A percentile compares a stretch with the other conserved stretches of the same genome.
Conservation (phyloP, 371 early-diverging fungal species). For the Lichtheimia corymbifera region DNA sequence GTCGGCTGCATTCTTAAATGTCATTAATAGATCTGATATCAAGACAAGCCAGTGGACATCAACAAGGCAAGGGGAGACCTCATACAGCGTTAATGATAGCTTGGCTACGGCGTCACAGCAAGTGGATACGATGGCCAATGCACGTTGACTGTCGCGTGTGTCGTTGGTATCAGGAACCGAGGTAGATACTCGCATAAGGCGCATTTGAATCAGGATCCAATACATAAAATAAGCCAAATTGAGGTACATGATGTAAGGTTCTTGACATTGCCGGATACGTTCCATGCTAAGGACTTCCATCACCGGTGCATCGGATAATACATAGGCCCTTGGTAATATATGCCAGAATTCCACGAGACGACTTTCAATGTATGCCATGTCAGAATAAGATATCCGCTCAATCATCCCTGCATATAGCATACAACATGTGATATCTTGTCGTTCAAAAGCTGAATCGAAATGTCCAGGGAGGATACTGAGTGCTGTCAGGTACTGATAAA, state of each 20-base stretch:
- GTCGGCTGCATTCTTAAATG: slow-evolving; percentile 27
- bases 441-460: slow-evolving; percentile 16
- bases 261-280: slow-evolving; percentile 29
- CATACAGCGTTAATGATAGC: slow-evolving; percentile 23
- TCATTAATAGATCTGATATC: slow-evolving; percentile 25
- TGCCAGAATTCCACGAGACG: slow-evolving; percentile 36
- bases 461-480: slow-evolving; percentile 17
- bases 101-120: slow-evolving; percentile 39
- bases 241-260: slow-evolving; percentile 28
- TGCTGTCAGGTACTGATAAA: slow-evolving; percentile 23
- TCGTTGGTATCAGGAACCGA: slow-evolving; percentile 20
- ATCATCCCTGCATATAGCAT: slow-evolving; percentile 25
- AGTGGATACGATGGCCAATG: slow-evolving; percentile 37
- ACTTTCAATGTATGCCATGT: slow-evolving; percentile 28
- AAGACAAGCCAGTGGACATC: slow-evolving; percentile 43
- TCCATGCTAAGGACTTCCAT: slow-evolving; percentile 28
- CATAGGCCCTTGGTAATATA: slow-evolving; percentile 19
- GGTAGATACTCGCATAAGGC: slow-evolving; percentile 22
- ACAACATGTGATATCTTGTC: slow-evolving; percentile 20
- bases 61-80: slow-evolving; percentile 28
- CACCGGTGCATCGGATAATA: slow-evolving; percentile 27
- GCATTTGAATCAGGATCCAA: slow-evolving; percentile 31
- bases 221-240: slow-evolving; percentile 29
- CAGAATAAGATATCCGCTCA: slow-evolving; percentile 13
- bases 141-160: slow-evolving; percentile 31